These are phyloP conservation scores for Lentinula aciculospora DNA, from an alignment of 768 basidiomycete species.

Conservation along the genomic window DNA sequence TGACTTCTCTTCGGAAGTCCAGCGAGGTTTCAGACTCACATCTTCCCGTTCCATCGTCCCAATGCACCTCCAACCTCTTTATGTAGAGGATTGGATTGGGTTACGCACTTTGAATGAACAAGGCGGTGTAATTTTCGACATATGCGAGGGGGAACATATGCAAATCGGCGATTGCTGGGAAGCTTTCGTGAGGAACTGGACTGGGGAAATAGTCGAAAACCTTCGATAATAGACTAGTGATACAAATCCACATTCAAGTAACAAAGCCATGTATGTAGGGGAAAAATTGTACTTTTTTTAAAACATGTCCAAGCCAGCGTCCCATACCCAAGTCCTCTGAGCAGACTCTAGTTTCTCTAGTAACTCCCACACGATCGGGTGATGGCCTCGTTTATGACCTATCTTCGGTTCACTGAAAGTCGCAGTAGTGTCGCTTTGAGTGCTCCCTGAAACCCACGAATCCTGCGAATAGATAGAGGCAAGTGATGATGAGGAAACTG, in stretches of 20 bases:
- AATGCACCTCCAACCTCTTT: slow-evolving; percentile 69
- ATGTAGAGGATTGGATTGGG: slow-evolving; percentile 79
- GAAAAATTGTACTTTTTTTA: neutral
- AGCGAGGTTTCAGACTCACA: slow-evolving; percentile 8
- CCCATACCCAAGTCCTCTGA: neutral
- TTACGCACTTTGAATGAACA: slow-evolving; percentile 63
- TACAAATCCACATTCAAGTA: neutral
- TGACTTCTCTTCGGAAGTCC: slow-evolving; percentile 18
- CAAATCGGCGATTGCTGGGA: slow-evolving; percentile 61
- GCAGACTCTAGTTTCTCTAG: neutral
- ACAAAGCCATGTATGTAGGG: neutral
- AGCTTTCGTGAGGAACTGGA: slow-evolving; percentile 37
- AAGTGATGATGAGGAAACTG: neutral
- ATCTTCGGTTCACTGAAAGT: neutral
- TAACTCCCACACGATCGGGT: slow-evolving; percentile 3
- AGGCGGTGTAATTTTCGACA: slow-evolving; percentile 50
- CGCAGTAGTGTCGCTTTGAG: neutral
- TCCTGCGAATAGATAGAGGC: neutral
- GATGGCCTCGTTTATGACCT: neutral
- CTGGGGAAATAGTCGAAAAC: slow-evolving; percentile 21
- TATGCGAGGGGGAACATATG: slow-evolving; percentile 78
- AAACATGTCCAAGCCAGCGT: neutral
- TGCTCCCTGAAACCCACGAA: neutral
- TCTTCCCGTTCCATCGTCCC: slow-evolving; percentile 33
- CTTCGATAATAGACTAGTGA: neutral